Conservation (phyloP, 2,329 filamentous ascomycete species). For the Ascochyta rabiei region DNA sequence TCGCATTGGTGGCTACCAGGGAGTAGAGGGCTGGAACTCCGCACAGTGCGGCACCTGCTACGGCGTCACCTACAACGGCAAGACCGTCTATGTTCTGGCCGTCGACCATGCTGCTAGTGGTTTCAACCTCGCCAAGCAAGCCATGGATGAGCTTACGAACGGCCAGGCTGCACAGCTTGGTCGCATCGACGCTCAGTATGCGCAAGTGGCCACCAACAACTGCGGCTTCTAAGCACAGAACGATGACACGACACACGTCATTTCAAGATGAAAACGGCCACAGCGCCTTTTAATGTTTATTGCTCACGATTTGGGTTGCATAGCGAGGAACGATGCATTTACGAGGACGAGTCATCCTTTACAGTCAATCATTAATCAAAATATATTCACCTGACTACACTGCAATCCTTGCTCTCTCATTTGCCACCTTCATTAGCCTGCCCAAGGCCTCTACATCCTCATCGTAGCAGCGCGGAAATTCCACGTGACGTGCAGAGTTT, state of each 20-base stretch:
- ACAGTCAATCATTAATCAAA: constrained; percentile 4
- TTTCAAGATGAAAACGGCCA: not conserved
- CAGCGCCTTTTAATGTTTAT: constrained; percentile 15
- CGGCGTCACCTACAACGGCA: constrained; percentile 54
- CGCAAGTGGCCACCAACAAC: constrained; percentile 45
- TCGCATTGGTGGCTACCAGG: constrained; percentile 57
- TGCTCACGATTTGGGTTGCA: constrained; percentile 5
- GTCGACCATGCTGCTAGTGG: constrained; percentile 55
- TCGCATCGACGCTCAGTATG: constrained; percentile 51
- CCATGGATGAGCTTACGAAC: constrained; percentile 58
- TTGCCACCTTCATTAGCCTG: not conserved
- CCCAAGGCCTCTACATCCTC: not conserved
- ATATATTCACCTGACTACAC: not conserved
- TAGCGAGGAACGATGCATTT: constrained; percentile 11
- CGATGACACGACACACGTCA: not conserved
- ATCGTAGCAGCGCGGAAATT: not conserved
- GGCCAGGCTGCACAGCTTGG: constrained; percentile 53
- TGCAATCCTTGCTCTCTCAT: not conserved
- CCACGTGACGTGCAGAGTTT: not conserved
- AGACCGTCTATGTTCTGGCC: constrained; percentile 57
- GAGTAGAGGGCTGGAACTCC: constrained; percentile 55
- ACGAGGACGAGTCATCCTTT: constrained; percentile 15
- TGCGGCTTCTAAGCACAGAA: constrained; percentile 36
- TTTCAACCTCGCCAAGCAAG: constrained; percentile 57
- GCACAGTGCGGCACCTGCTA: constrained; percentile 60